phyloP scores from a whole-genome alignment of 345 rosid genomes.

The Linum trigynum region DNA sequence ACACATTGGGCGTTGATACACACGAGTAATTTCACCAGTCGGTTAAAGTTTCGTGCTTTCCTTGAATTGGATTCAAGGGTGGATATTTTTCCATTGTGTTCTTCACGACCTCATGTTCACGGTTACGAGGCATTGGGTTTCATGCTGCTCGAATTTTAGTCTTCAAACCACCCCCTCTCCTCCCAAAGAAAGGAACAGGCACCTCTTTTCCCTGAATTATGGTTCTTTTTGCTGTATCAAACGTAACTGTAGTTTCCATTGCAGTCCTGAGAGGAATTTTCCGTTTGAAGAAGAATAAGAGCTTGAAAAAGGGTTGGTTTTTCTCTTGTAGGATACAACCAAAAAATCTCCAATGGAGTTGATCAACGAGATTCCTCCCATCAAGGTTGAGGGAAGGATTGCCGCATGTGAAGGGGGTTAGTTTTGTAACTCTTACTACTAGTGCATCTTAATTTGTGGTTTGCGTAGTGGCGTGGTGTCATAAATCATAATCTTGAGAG shows the following conservation, averaged over 20 bases:
- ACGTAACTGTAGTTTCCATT: background rate
- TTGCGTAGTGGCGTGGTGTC: too few relatives aligned
- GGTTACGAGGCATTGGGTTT: too few relatives aligned
- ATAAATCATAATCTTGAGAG: background rate
- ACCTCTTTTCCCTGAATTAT: too few relatives aligned
- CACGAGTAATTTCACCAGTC: background rate
- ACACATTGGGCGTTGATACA: background rate
- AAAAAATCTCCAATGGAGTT: constrained; percentile 98
- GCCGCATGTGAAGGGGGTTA: constrained; percentile 98
- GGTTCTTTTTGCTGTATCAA: background rate
- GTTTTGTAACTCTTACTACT: constrained; percentile 10
- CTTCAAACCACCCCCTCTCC: too few relatives aligned
- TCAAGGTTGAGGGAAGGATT: constrained; percentile 88
- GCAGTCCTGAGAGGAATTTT: background rate
- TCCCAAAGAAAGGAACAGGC: too few relatives aligned
- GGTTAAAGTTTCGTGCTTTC: too few relatives aligned
- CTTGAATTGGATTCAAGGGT: too few relatives aligned
- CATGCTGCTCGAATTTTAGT: too few relatives aligned
- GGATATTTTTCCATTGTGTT: background rate
- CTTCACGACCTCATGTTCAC: background rate
- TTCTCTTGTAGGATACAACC: constrained; percentile 46
- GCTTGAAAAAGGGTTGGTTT: background rate
- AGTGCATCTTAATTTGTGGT: background rate
- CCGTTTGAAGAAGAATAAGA: too few relatives aligned
- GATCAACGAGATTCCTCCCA: constrained; percentile 94